Conservation (phyloP, 306 rosid genomes). For the Cicer chorassanicum region DNA sequence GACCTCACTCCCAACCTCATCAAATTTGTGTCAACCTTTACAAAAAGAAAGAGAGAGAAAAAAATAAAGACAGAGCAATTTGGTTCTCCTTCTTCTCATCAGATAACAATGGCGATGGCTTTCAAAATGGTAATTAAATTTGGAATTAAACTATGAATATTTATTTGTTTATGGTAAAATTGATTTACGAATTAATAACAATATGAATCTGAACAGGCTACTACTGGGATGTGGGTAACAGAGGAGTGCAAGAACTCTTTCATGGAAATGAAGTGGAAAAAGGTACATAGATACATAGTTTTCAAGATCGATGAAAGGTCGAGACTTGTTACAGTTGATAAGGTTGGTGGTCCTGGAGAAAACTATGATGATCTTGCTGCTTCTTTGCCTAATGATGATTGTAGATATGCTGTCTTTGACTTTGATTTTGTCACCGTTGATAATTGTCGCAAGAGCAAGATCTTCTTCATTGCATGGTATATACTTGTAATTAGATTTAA, state of each 20-base stretch:
- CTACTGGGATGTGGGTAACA: constrained; percentile 99
- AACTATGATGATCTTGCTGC: constrained; percentile 83
- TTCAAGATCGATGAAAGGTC: constrained; percentile 96
- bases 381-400: constrained; percentile 86
- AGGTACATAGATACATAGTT: constrained; percentile 86
- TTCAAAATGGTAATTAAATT: constrained; percentile 74
- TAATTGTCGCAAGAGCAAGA: constrained; percentile 97
- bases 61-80: background rate
- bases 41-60: background rate
- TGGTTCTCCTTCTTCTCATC: constrained; percentile 22
- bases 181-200: background rate
- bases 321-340: constrained; percentile 84
- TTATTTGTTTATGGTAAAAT: background rate
- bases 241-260: constrained; percentile 97
- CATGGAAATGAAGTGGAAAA: constrained; percentile 99
- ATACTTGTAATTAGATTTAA: background rate
- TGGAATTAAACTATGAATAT: too few relatives aligned
- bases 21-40: constrained; percentile 24
- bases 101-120: constrained; percentile 95
- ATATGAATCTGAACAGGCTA: constrained; percentile 61
- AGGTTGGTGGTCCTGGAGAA: constrained; percentile 91
- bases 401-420: constrained; percentile 96
- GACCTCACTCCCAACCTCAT: constrained; percentile 28
- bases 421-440: constrained; percentile 98
- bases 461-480: constrained; percentile 99